Evolutionary conservation across 805 yeast species (phyloP), one percentile per base, ranked within the genome.

Genomic region (Wickerhamiella parazyma): DNA sequence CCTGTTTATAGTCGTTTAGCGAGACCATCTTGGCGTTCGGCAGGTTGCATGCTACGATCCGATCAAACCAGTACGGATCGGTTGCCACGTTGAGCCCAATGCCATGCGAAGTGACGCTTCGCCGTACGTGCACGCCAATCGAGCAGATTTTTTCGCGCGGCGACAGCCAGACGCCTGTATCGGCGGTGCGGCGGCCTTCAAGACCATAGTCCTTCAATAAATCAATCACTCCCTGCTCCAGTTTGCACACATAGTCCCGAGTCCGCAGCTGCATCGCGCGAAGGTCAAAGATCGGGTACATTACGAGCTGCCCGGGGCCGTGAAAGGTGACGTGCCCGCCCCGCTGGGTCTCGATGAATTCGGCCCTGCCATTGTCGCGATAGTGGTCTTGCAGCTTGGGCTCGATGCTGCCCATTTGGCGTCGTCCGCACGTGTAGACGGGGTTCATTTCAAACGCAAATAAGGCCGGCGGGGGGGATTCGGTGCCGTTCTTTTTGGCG

Each of bases 281-380:
- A 43, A 91, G 64, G 58, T 91, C 87, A 24, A 82, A 43, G 1
- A 91, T 70, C 9, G 91, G 78, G 56, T 89, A 91, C 4, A 84
- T 75, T 2, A 87, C 95, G 31, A 85, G 57, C 61, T 91, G 99
- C 0, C 98, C 98, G 1, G 91, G 81, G 0, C 97, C 97, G 63
- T 91, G 99, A 68, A 83, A 91, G 0, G 98, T 91, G 1, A 91
- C 75, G 58, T 91, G 94, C 0, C 99, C 99, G 12, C 99, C 99
- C 48, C 99, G 67, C 43, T 76, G 76, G 0, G 91, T 72, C 53
- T 83, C 89, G n/a, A 78, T 71, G 55, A 75, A 82, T 24, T 69
- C 68, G 12, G 86, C 79, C 16, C 41, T 41, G 49, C 25, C 46
- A 5, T 52, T 56, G 28, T 18, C 35, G 2, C 18, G 20, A 22